Evolutionary conservation across 2,329 filamentous ascomycete species (phyloP), one percentile per base, ranked within the genome.

Genomic region (Trichoderma sp.): DNA sequence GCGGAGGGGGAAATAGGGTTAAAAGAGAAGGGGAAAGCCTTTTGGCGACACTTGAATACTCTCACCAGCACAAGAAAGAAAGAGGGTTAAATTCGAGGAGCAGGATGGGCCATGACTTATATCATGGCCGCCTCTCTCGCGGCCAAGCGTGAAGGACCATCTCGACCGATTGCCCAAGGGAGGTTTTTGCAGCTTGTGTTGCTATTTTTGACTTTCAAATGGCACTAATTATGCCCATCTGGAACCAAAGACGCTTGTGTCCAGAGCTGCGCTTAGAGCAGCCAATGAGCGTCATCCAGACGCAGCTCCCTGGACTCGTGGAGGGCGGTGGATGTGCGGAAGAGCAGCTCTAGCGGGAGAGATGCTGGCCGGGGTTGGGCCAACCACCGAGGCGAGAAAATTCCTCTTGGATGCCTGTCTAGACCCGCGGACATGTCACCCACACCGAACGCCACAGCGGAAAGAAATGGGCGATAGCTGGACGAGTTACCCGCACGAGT

Each of bases 81-180:
- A 83, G 81, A 84, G 82, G 82, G 82, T 81, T 84, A 84, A 85
- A 84, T 84, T 83, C 81, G 77, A 81, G 75, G 77, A 33, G 81
- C 80, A 82, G 83, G 85, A 85, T 84, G 83, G 85, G 84, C 84
- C 84, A 86, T 87, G 87, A 84, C 88, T 90, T 90, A 90, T 90
- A 90, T 89, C 85, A 83, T 87, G 85, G 87, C 84, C 86, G 84
- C 82, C 81, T 82, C 82, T 81, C 81, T 82, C 80, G 82, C 79
- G 85, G 80, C 86, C 86, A 78, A 73, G 66, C 78, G 78, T 77
- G 77, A 69, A 76, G 76, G 76, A 76, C 78, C 80, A 80, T 81
- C 78, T 80, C 79, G 77, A 68, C 68, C 72, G 60, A 24, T 71
- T 74, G n/a, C 71, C 33, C 69, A 65, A 75, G 60, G 71, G 41